Conservation (phyloP, 176 grass and related monocot genomes). For the Cenchrus americanus region DNA sequence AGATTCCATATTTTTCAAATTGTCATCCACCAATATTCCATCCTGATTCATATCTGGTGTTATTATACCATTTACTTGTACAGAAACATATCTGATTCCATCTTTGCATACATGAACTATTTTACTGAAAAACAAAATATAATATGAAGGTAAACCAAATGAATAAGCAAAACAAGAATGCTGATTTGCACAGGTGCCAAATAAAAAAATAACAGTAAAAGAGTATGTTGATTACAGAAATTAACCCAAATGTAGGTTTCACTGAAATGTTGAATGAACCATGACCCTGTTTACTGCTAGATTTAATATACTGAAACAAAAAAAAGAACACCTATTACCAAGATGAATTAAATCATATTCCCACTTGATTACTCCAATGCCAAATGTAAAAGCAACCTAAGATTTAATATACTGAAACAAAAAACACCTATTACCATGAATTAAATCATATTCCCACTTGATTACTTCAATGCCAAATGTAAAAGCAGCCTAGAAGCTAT, state of each 20-base stretch:
- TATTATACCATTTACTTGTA: conserved; percentile 14
- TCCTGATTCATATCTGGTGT: conserved; percentile 26
- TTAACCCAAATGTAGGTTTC: conserved; percentile 17
- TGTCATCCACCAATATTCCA: conserved; percentile 26
- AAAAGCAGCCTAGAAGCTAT: conserved; percentile 2
- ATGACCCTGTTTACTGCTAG: neutral
- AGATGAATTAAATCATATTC: conserved; percentile 13
- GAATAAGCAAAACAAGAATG: conserved; percentile 6
- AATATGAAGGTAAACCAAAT: neutral
- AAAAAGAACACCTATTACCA: neutral
- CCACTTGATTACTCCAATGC: conserved; percentile 9
- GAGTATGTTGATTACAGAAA: neutral
- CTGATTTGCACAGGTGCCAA: neutral
- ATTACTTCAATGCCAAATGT: conserved; percentile 17
- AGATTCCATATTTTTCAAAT: conserved; percentile 32
- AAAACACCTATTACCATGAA: conserved; percentile 1
- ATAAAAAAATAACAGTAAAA: neutral
- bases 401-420: conserved; percentile 13
- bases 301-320: conserved; percentile 14
- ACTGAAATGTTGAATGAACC: neutral
- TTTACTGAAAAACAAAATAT: conserved; percentile 38
- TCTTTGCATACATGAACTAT: conserved; percentile 22
- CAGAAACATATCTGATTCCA: neutral
- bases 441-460: conserved; percentile 3
- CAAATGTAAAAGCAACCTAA: conserved; percentile 1